phyloP scores from a whole-genome alignment of 805 yeast species.

The Candida incommunis region DNA sequence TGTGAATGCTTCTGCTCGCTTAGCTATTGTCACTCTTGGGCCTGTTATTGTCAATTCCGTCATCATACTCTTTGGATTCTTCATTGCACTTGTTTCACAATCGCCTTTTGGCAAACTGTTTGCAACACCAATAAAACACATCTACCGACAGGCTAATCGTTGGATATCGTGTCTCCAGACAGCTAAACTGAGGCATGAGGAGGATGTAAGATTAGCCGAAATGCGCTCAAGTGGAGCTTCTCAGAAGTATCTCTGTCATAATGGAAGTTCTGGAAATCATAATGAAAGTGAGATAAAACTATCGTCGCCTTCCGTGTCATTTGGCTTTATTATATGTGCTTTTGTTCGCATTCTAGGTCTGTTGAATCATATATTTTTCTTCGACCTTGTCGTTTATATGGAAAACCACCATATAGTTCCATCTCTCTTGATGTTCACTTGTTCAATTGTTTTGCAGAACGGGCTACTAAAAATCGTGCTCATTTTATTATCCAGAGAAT shows the following conservation, averaged over 20 bases:
- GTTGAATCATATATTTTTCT: neutral
- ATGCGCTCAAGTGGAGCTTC: neutral
- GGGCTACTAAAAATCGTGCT: slow-evolving; percentile 40
- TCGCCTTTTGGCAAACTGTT: slow-evolving; percentile 1
- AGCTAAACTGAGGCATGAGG: neutral
- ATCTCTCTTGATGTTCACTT: slow-evolving; percentile 47
- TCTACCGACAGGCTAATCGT: neutral
- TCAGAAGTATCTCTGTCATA: neutral
- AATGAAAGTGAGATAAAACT: neutral
- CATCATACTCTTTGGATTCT: slow-evolving; percentile 23
- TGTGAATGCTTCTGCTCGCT: slow-evolving; percentile 38
- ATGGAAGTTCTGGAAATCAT: neutral
- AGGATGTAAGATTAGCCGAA: neutral
- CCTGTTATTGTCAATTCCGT: slow-evolving; percentile 14
- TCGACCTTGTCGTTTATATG: slow-evolving; percentile 13
- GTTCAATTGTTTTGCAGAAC: slow-evolving; percentile 41
- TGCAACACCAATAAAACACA: neutral
- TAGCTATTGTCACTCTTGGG: slow-evolving; percentile 25
- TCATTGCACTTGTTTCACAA: slow-evolving; percentile 15
- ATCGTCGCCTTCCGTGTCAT: slow-evolving; percentile 18
- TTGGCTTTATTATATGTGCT: slow-evolving; percentile 34
- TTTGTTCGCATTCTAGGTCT: slow-evolving; percentile 53
- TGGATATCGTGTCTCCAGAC: too few species aligned
- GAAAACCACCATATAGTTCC: slow-evolving; percentile 54
- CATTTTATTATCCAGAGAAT: slow-evolving; percentile 42